Evolutionary conservation across 805 yeast genomes (phyloP).

Genomic region (Nakazawaea ishiwadae): DNA sequence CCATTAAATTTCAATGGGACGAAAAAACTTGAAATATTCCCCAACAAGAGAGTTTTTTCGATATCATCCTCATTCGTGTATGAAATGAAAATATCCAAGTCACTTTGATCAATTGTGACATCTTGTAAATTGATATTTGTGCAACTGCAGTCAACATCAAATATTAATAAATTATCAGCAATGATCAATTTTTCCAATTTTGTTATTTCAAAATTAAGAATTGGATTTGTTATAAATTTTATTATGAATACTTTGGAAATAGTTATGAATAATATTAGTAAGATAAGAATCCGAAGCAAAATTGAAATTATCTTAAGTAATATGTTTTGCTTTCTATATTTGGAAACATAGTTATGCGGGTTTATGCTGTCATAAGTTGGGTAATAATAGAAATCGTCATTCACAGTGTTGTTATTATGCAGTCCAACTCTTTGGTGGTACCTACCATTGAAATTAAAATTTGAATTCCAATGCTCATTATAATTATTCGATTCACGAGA

Average conservation of each 20-base stretch:
- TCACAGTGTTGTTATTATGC: background rate
- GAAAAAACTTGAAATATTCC: conserved; percentile 23
- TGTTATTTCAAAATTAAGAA: conserved; percentile 20
- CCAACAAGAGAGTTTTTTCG: conserved; percentile 28
- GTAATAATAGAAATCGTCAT: conserved; percentile 5
- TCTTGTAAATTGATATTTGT: conserved; percentile 27
- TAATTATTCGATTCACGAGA: background rate
- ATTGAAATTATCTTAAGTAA: background rate
- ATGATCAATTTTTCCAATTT: conserved; percentile 24
- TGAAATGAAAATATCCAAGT: conserved; percentile 27
- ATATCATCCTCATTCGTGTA: conserved; percentile 15
- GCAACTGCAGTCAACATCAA: conserved; percentile 24
- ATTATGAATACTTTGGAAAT: conserved; percentile 18
- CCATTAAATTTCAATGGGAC: conserved; percentile 28
- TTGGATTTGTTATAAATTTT: conserved; percentile 23
- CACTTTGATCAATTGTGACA: conserved; percentile 25
- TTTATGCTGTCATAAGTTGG: conserved; percentile 10
- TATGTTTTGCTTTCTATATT: conserved; percentile 2
- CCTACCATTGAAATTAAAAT: background rate
- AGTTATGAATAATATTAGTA: conserved; percentile 9
- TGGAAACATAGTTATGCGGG: conserved; percentile 13
- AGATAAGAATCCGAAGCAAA: conserved; percentile 9
- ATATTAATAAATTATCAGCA: conserved; percentile 25
- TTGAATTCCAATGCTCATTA: background rate
- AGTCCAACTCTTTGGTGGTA: background rate